Percentiles rank a stretch among this genome's conserved stretches.
Conservation (phyloP, 2,329 filamentous ascomycete genomes). For the Chaetomiaceae sp. region DNA sequence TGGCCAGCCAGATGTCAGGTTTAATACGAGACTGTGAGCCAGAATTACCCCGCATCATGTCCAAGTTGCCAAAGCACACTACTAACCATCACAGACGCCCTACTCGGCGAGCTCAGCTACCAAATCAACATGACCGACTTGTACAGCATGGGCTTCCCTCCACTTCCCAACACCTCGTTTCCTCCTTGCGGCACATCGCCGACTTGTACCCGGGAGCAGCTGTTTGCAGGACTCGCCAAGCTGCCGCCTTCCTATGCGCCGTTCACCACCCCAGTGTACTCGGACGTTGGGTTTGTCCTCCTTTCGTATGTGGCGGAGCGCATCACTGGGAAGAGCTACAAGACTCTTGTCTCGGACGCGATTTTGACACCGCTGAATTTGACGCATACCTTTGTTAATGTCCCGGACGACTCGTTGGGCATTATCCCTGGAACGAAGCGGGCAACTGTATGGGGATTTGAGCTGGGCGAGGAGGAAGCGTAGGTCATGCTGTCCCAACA, state of each 20-base stretch:
- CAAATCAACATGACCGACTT: conserved; percentile 19
- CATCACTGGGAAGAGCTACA: conserved; percentile 32
- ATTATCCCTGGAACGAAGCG: conserved; percentile 33
- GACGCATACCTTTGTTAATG: conserved; percentile 30
- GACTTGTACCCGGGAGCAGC: conserved; percentile 29
- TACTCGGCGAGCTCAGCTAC: conserved; percentile 26
- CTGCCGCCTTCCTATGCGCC: conserved; percentile 31
- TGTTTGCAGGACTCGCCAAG: conserved; percentile 10
- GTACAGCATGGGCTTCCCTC: conserved; percentile 29
- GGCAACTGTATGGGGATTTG: conserved; percentile 31
- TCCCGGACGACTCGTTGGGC: conserved; percentile 30
- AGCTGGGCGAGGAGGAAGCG: conserved; percentile 31
- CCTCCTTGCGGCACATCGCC: conserved; percentile 31
- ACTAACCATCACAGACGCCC: conserved; percentile 20
- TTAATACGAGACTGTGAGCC: conserved; percentile 33
- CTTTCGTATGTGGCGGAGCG: conserved; percentile 34
- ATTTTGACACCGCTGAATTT: conserved; percentile 32
- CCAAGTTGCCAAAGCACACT: too few species aligned
- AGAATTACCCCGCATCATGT: neutral
- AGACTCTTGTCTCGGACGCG: conserved; percentile 28
- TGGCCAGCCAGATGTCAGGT: conserved; percentile 30
- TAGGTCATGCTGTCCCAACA: too few species aligned
- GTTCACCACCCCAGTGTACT: conserved; percentile 35
- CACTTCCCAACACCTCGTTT: conserved; percentile 24
- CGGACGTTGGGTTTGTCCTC: conserved; percentile 36